A percentile compares a stretch with the other conserved stretches of the same genome.
These are phyloP conservation scores for Alternaria tenuissima DNA, from an alignment of 2,329 filamentous ascomycete species.

Conservation along the genomic window DNA sequence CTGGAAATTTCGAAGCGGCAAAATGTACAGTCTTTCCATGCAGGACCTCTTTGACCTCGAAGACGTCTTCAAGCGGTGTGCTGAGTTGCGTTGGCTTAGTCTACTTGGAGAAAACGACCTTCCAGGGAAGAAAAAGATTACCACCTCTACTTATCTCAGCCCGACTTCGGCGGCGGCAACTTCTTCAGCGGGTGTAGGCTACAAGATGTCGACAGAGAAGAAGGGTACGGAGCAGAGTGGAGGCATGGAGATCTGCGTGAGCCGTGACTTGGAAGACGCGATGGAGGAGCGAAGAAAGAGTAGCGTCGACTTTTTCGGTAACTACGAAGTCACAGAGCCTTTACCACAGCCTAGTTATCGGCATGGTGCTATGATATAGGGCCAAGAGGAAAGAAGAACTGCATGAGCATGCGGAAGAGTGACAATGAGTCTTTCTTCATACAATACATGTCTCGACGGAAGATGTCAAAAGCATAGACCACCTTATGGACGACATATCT, in stretches of 20 bases:
- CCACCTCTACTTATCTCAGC: slow-evolving; percentile 18
- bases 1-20: slow-evolving; percentile 45
- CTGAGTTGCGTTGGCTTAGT: slow-evolving; percentile 42
- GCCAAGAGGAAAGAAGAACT: not conserved
- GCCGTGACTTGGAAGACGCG: slow-evolving; percentile 41
- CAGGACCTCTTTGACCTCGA: slow-evolving; percentile 48
- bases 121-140: slow-evolving; percentile 10
- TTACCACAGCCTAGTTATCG: slow-evolving; percentile 44
- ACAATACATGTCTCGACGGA: not conserved
- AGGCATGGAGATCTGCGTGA: slow-evolving; percentile 49
- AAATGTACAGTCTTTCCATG: slow-evolving; percentile 47
- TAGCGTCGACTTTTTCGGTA: slow-evolving; percentile 47
- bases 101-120: slow-evolving; percentile 37
- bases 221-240: slow-evolving; percentile 46
- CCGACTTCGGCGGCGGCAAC: slow-evolving; percentile 18
- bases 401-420: not conserved
- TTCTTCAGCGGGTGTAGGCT: slow-evolving; percentile 42
- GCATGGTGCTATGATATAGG: slow-evolving; percentile 43
- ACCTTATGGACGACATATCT: not conserved
- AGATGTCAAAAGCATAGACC: not conserved
- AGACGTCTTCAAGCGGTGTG: slow-evolving; percentile 45
- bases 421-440: not conserved
- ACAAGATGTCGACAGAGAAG: slow-evolving; percentile 44
- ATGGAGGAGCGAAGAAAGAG: slow-evolving; percentile 41
- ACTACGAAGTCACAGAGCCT: slow-evolving; percentile 46